Base-by-base conservation (phyloP, 2,329 filamentous ascomycete species). In the Nothophaeocryptopus gaeumannii region DNA sequence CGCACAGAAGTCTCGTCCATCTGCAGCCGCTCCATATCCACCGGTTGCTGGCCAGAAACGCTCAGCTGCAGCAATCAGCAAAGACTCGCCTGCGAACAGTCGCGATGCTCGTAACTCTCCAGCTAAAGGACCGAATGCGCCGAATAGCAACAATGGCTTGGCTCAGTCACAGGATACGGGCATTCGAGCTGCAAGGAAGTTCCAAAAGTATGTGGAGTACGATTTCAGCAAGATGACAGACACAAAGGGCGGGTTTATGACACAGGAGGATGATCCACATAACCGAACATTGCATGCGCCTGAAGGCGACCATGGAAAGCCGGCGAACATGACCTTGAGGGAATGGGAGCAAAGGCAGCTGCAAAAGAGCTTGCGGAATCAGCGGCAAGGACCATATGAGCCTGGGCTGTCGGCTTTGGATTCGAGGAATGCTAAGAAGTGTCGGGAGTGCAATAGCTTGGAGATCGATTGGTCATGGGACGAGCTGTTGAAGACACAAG, bases 171-270 rank as follows among this genome's bases (percentile, higher is more conserved):
- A 67, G 61, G 72, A 78, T 56, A 74, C 76, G 12, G 74, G 67
- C 53, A 84, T 95, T 42, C 84, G 83, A 47, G 86, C 92, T 0
- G 88, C 89, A 34, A 82, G 84, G 63, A 96, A 95, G 65, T 96
- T 97, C 60, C 83, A 88, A 53, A 92, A 93, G 68, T 97, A 87
- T 67, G 91, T 99, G 64, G 93, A 99, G 66, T 97, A 96, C 73
- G 93, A 99, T 70, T 93, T 99, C 72, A 92, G 88, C 67, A 87
- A 92, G 72, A 97, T 99, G 90, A 95, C 86, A 5, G 93, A 99
- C 69, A 97, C 92, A 1, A 96, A 96, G 67, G 93, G 93, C 55
- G 93, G 93, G 0, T 99, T 99, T 70, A 72, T 99, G 58, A 88
- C 86, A n/a, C 80, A 82, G 1, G 88, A 92, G 55, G 93, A 99